Base-by-base conservation (phyloP, 768 basidiomycete genomes). In the Exidia glandulosa region DNA sequence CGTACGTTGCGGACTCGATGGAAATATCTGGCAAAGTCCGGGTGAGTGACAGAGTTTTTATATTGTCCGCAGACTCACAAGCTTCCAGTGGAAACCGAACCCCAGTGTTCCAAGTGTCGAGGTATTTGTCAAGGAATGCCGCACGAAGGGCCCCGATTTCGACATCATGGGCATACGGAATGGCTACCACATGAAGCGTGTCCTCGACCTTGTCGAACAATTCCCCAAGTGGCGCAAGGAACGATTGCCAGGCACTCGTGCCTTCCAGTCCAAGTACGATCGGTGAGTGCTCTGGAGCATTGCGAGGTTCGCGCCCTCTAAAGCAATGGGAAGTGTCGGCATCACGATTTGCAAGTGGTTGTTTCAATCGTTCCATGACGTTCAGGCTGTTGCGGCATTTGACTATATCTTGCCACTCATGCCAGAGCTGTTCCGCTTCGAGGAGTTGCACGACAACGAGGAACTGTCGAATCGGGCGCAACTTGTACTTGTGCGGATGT, bases 231-330 rank as follows among this genome's bases (percentile, higher is more conserved):
- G 88, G 90, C 79, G 88, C 32, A 76, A 77, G 37, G 80, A 87
- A 61, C 81, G 91, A 32, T 69, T 84, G 3, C 82, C 89, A 23
- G 90, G 90, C 3, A 81, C 83, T 29, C 81, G 86, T 33, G 90
- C 90, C 3, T 86, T 90, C 66, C 86, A 90, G 66, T 93, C 90
- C 0, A 85, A 80, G n/a, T 92, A 93, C 65, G 91, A 94, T 67
- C 81, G 85, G 81, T 85, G 68, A 37, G 76, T 69, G 2, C 54
- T 66, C 16, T 61, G 29, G 41, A 7, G n/a, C 16, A 19, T 19
- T 19, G 6, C 9, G 41, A 1, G 16, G 6, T 23, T 19, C 19
- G 19, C 6, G 16, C 12, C 41, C 23, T 12, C 16, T 23, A 19
- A 19, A 1, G 5, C 12, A 19, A 19, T 19, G 6, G 9, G 32